Conservation (phyloP, 1,139 yeast genomes). For the Blastobotrys buckinghamii region DNA sequence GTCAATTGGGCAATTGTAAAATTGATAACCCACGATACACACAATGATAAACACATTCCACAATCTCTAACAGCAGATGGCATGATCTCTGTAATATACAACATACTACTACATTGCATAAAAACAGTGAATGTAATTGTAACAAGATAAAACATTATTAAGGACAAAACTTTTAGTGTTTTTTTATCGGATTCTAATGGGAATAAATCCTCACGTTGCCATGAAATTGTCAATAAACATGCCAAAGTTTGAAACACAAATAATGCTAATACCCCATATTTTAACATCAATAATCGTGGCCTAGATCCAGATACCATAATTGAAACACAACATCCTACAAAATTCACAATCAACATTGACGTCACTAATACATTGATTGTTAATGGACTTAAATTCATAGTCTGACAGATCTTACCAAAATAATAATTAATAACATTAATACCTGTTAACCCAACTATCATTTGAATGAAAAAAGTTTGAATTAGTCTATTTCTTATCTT, state of each 20-base stretch:
- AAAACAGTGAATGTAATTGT: constrained; percentile 48
- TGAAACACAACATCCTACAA: constrained; percentile 41
- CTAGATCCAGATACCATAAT: constrained; percentile 34
- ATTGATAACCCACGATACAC: constrained; percentile 48
- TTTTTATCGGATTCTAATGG: constrained; percentile 15
- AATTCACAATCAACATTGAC: constrained; percentile 24
- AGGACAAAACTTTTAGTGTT: constrained; percentile 36
- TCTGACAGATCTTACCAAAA: constrained; percentile 17
- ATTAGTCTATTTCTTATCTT: neutral
- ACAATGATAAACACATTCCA: constrained; percentile 50
- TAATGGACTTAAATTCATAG: constrained; percentile 17
- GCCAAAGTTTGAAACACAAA: constrained; percentile 20
- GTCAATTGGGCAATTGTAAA: constrained; percentile 29
- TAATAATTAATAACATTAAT: constrained; percentile 50
- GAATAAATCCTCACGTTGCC: constrained; percentile 22
- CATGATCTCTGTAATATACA: constrained; percentile 52
- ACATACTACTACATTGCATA: constrained; percentile 30
- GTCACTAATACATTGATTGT: constrained; percentile 20
- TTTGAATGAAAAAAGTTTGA: constrained; percentile 50
- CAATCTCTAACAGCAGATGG: constrained; percentile 41
- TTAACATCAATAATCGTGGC: constrained; percentile 33
- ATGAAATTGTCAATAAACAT: constrained; percentile 12
- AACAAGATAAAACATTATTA: constrained; percentile 43
- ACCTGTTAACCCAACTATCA: constrained; percentile 61
- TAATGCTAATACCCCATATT: constrained; percentile 32